phyloP scores from a whole-genome alignment of 2,329 filamentous ascomycete genomes.

The Fusarium albidum region DNA sequence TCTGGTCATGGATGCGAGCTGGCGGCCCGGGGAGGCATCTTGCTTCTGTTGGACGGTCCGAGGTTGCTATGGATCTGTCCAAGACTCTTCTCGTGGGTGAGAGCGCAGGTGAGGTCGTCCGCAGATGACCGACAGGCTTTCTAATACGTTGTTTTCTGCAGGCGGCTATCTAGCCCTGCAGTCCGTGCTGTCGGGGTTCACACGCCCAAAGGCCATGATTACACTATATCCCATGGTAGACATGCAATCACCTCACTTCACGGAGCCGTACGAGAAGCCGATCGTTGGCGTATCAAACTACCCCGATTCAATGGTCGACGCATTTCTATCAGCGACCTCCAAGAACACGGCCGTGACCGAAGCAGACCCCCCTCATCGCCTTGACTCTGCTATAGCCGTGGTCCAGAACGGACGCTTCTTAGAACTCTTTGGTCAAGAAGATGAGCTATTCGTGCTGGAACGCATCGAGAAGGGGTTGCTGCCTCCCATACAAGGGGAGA shows the following conservation, averaged over 20 bases:
- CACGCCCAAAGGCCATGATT: neutral
- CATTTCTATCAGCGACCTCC: neutral
- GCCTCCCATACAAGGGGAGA: neutral
- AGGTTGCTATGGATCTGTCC: neutral
- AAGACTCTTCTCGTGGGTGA: slow-evolving; percentile 3
- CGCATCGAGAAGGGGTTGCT: neutral
- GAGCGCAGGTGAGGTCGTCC: slow-evolving; percentile 7
- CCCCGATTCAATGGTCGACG: neutral
- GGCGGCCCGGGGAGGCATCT: neutral
- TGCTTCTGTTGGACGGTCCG: neutral
- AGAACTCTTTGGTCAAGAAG: neutral
- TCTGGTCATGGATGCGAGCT: slow-evolving; percentile 10
- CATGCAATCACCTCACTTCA: neutral
- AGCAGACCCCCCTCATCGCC: neutral
- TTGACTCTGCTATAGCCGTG: neutral
- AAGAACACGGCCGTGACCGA: neutral
- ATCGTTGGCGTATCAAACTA: slow-evolving; percentile 9
- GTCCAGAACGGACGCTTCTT: slow-evolving; percentile 9
- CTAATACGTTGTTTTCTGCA: neutral
- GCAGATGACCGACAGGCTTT: too few species aligned
- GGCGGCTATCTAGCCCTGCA: slow-evolving; percentile 10
- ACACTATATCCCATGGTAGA: slow-evolving; percentile 13
- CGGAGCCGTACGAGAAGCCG: neutral
- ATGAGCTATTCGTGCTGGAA: slow-evolving; percentile 2
- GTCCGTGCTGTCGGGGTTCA: neutral